Conservation (phyloP, 768 basidiomycete genomes). For the Suillus plorans region DNA sequence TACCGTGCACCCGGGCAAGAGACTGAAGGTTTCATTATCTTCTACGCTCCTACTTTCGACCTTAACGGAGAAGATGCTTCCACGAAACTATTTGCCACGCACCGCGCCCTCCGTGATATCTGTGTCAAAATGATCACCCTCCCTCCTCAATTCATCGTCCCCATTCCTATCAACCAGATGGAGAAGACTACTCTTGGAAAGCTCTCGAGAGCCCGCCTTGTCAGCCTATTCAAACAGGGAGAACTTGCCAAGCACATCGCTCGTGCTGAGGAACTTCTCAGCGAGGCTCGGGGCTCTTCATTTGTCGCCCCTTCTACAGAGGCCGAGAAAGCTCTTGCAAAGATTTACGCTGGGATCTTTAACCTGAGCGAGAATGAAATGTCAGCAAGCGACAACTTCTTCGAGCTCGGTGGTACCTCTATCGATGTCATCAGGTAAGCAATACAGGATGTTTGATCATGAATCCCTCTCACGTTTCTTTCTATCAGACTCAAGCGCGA, state of each 20-base stretch:
- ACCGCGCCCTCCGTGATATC: constrained; percentile 29
- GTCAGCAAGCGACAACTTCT: constrained; percentile 33
- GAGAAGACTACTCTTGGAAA: constrained; percentile 44
- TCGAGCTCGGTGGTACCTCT: constrained; percentile 39
- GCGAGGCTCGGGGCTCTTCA: constrained; percentile 16
- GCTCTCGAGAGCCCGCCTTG: constrained; percentile 36
- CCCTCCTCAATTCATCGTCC: constrained; percentile 37
- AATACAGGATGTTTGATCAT: neutral
- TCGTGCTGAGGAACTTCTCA: constrained; percentile 22
- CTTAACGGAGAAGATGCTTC: constrained; percentile 20
- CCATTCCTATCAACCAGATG: constrained; percentile 37
- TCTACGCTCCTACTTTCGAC: constrained; percentile 35
- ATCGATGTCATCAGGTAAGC: constrained; percentile 31
- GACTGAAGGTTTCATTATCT: constrained; percentile 43
- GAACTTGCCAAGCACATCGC: constrained; percentile 25
- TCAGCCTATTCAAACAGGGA: constrained; percentile 32
- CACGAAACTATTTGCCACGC: constrained; percentile 19
- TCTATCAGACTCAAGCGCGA: constrained; percentile 22
- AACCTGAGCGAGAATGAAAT: constrained; percentile 20
- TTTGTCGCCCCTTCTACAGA: constrained; percentile 20
- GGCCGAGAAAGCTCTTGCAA: constrained; percentile 26
- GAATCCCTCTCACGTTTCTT: neutral
- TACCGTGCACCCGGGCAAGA: constrained; percentile 38
- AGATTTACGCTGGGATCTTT: constrained; percentile 28
- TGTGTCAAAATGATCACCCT: constrained; percentile 29